Evolutionary conservation across 495 filamentous ascomycete species (phyloP).

Genomic region (Xylaria telfairii): DNA sequence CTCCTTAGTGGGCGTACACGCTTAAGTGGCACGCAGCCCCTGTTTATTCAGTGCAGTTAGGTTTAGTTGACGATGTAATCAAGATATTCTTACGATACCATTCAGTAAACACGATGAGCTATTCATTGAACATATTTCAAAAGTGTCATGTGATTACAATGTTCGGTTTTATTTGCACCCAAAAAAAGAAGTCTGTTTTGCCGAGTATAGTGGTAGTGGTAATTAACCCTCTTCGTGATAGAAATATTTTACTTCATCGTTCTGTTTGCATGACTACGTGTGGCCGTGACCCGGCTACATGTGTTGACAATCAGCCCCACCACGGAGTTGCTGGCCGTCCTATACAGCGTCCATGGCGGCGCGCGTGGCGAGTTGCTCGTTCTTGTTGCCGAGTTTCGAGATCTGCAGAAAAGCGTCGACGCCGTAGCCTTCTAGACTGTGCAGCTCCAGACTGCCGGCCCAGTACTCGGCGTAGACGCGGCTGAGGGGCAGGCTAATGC

Average conservation of each 20-base stretch:
- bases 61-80: constrained; percentile 45
- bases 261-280: neutral
- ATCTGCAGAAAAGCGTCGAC: constrained; percentile 98
- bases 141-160: neutral
- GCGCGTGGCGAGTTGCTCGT: constrained; percentile 89
- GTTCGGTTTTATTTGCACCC: neutral
- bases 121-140: neutral
- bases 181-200: too few species aligned
- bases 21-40: constrained; percentile 20
- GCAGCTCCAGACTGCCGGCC: constrained; percentile 90
- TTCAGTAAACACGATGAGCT: constrained; percentile 15
- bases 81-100: constrained; percentile 42
- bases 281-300: neutral
- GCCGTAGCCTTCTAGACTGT: constrained; percentile 94
- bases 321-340: constrained; percentile 23
- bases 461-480: constrained; percentile 98
- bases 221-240: neutral
- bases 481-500: constrained; percentile 93
- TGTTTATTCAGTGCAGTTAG: constrained; percentile 41
- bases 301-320: neutral
- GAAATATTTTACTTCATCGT: neutral
- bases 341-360: constrained; percentile 89
- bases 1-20: constrained; percentile 35
- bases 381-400: constrained; percentile 96
- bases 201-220: neutral